Evolutionary conservation across 2,329 filamentous ascomycete genomes (phyloP), one percentile per base, ranked within the genome.

Genomic region (Camptophora hylomeconis): DNA sequence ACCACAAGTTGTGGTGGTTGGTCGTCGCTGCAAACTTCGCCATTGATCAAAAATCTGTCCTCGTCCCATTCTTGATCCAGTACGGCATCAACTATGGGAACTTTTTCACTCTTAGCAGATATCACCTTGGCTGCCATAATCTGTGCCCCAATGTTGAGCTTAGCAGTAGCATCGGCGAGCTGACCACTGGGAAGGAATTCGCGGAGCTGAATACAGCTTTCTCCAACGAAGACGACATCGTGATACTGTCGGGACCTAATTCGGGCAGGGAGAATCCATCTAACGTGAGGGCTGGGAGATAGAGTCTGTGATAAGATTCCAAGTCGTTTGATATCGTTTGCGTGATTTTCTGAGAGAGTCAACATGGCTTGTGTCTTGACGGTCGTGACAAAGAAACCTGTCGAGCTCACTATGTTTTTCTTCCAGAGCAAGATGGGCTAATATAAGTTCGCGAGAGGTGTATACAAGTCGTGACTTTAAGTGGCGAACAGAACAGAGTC

Each of bases 201-300:
- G 44, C 75, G 79, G 39, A 95, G 72, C 41, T 87, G 77, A 24
- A 98, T 68, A 43, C 73, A 81, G 38, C 79, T 69, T 41, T 92
- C 79, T 30, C 84, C 81, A 33, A 98, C 67, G 44, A 93, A 83
- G 20, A 86, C 76, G 39, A 94, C 72, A 57, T 95, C 86, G 42
- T 89, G 84, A 36, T 74, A 63, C 23, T 65, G 54, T 28, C 65
- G 62, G 31, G 75, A 75, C 33, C 86, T 69, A 35, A 95, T 61
- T 35, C 76, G 72, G n/a, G 76, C 81, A 8, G 84, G 80, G 9
- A 93, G 59, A 23, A 94, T 77, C 61, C 70, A 79, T 47, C 77
- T 76, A 32, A 78, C 67, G 19, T 79, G 61, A 2, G 86, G 80
- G 38, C 80, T 92, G 30, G 75, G 69, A 28, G 87, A 61, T 17